Base-by-base conservation (phyloP, 164 flowering plant genomes). In the Dillenia turbinata region DNA sequence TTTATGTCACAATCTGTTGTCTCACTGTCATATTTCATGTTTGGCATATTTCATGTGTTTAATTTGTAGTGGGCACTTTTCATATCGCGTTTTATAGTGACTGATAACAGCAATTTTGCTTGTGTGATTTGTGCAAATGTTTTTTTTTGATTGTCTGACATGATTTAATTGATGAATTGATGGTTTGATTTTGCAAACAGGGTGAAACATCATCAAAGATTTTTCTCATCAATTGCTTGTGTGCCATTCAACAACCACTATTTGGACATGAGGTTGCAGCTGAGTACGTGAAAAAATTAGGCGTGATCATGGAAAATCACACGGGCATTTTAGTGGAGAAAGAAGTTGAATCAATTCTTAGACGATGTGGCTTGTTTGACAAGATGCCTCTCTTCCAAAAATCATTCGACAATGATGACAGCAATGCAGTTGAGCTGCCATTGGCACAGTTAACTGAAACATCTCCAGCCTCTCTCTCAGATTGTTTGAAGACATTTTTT, bases 211-310 rank as follows among this genome's bases (percentile, higher is more conserved):
- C 92, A 9, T 82, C 96, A 22, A 88, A 83, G 75, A 81, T 95
- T 44, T 95, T 95, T 81, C 92, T 95, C 66, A 80, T 95, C 77
- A 95, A 92, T 75, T 95, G 96, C 69, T 74, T 92, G 63, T 85
- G 86, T 60, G 87, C 96, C 57, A 88, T 95, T 61, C 97, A 81
- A 54, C 97, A 92, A 72, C 97, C 97, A 62, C 55, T 95, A 49
- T 40, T 78, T 9, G 82, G 88, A 65, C 87, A 86, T 64, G 93
- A 90, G 15, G 83, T 82, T 60, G 92, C 97, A 19, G 69, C 82
- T 19, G 79, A 78, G 43, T 95, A 89, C 57, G 87, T 65, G 46
- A 78, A 76, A 71, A 86, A 80, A 48, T 81, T 95, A 7, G 84
- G 84, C 47, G 49, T 67, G 45, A 86, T 86, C 92, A 85, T 95